Conservation (phyloP, 768 basidiomycete genomes). For the Rubroboletus pulcherrimus region DNA sequence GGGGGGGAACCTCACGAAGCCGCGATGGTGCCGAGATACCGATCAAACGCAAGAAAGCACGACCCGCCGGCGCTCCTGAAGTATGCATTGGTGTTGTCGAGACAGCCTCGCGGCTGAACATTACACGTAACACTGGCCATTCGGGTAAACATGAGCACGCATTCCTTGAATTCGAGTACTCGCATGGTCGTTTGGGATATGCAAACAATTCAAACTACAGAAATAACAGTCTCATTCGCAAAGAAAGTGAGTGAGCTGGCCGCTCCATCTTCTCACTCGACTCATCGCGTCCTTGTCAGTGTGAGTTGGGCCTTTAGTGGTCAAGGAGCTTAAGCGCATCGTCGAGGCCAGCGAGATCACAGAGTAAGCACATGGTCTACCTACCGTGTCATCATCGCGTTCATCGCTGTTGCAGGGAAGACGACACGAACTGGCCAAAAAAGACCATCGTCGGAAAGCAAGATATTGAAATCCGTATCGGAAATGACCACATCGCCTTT, state of each 20-base stretch:
- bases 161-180: conserved; percentile 98
- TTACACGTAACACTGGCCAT: conserved; percentile 66
- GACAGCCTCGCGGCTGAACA: neutral
- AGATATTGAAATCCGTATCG: conserved; percentile 91
- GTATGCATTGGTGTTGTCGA: neutral
- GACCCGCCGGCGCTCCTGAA: neutral
- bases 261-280: neutral
- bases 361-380: conserved; percentile 49
- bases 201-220: conserved; percentile 99
- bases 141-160: conserved; percentile 97
- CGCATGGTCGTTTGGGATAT: conserved; percentile 92
- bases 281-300: conserved; percentile 45
- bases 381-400: neutral
- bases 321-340: conserved; percentile 93
- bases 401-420: conserved; percentile 65
- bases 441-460: conserved; percentile 99
- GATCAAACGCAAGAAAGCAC: conserved; percentile 12
- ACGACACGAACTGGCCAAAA: conserved; percentile 98
- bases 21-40: conserved; percentile 9
- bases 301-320: conserved; percentile 90
- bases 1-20: conserved; percentile 11
- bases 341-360: conserved; percentile 92
- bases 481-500: conserved; percentile 94
- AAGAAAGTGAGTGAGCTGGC: conserved; percentile 79
- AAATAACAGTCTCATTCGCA: conserved; percentile 94